Percentiles rank a stretch among this genome's conserved stretches.
Evolutionary conservation across 306 rosid genomes (phyloP).

Genomic region (Purshia tridentata): DNA sequence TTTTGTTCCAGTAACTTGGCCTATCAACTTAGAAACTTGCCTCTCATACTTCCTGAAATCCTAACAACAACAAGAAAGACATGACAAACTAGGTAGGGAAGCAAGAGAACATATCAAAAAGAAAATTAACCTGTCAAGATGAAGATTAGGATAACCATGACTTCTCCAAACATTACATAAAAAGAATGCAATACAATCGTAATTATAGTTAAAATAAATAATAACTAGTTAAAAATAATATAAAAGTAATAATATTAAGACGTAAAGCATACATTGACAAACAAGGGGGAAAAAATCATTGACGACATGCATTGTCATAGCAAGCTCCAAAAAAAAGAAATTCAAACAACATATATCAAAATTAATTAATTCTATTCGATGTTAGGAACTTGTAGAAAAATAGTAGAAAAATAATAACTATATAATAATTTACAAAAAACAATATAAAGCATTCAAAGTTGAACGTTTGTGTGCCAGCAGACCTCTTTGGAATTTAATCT

Average conservation of each 20-base stretch:
- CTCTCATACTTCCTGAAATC: conserved; percentile 58
- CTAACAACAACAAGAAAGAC: conserved; percentile 34
- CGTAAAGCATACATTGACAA: background rate
- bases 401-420: background rate
- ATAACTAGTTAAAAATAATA: conserved; percentile 7
- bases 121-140: conserved; percentile 9
- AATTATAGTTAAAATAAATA: conserved; percentile 14
- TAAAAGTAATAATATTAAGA: conserved; percentile 5
- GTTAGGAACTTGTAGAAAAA: conserved; percentile 1
- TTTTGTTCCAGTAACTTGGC: conserved; percentile 62
- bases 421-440: background rate
- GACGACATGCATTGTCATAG: background rate
- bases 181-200: background rate
- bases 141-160: background rate
- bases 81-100: conserved; percentile 7
- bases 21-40: conserved; percentile 58
- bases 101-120: background rate
- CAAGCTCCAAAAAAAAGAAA: background rate
- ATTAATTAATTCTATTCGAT: background rate
- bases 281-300: background rate
- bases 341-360: background rate
- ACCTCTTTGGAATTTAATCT: conserved; percentile 63
- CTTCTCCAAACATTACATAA: background rate
- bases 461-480: conserved; percentile 18
- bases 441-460: conserved; percentile 3